phyloP scores from a whole-genome alignment of 108 stramenopile species.

The Cylindrotheca closterium region DNA sequence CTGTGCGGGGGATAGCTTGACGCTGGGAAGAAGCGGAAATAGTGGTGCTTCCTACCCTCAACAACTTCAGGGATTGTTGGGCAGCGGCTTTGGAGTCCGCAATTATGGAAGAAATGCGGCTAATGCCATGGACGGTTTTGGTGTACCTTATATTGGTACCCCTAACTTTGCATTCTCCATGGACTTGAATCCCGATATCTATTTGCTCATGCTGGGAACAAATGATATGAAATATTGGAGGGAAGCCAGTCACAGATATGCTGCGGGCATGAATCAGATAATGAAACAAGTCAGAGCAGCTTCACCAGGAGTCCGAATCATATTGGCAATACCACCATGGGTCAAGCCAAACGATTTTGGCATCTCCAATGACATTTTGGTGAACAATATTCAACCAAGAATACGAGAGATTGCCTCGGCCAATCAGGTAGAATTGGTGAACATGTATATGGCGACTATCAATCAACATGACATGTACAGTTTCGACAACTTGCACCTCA shows the following conservation, averaged over 20 bases:
- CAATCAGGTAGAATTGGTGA: background rate
- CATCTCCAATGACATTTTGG: background rate
- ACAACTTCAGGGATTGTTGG: background rate
- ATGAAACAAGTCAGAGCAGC: background rate
- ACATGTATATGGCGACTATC: background rate
- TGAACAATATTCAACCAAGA: background rate
- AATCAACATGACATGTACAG: background rate
- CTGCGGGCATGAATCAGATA: no score
- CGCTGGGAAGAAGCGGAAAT: background rate
- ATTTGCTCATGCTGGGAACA: background rate
- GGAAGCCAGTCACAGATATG: no score
- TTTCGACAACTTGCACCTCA: background rate
- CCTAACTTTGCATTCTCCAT: background rate
- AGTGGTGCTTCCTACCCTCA: background rate
- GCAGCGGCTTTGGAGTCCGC: background rate
- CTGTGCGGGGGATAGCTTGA: background rate
- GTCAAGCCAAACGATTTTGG: background rate
- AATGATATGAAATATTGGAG: background rate
- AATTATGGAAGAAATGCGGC: background rate
- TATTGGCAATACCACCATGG: background rate
- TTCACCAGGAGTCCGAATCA: background rate
- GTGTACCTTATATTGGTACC: background rate
- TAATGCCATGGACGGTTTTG: background rate
- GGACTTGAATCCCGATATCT: background rate
- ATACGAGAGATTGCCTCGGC: background rate